These are phyloP conservation scores for Amanita fuliginea DNA, from an alignment of 768 basidiomycete species.

Conservation along the genomic window DNA sequence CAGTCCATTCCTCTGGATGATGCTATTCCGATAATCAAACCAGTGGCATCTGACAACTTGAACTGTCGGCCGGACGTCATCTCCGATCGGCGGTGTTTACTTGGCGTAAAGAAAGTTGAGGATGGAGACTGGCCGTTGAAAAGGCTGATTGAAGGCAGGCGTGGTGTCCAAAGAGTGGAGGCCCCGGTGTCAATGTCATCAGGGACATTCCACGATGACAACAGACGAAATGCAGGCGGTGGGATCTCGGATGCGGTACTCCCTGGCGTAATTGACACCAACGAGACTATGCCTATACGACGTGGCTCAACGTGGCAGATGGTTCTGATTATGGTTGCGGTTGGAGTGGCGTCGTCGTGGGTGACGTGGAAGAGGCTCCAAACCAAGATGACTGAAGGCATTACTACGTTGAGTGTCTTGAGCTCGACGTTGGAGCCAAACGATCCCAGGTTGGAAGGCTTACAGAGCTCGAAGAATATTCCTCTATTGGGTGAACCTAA, in stretches of 20 bases:
- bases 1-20: background rate
- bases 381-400: conserved; percentile 3
- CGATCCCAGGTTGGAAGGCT: background rate
- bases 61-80: conserved; percentile 4
- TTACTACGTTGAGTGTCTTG: background rate
- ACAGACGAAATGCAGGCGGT: conserved; percentile 4
- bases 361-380: conserved; percentile 6
- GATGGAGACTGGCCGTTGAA: conserved; percentile 8
- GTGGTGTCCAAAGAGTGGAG: conserved; percentile 2
- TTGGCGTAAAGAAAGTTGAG: conserved; percentile 7
- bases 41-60: background rate
- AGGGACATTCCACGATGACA: background rate
- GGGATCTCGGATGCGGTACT: conserved; percentile 6
- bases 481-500: background rate
- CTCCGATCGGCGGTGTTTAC: conserved; percentile 1
- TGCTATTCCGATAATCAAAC: background rate
- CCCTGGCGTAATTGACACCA: conserved; percentile 4
- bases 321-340: conserved; percentile 4
- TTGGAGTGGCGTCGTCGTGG: conserved; percentile 12
- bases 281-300: background rate
- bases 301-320: conserved; percentile 7
- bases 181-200: background rate
- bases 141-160: conserved; percentile 6
- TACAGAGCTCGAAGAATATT: too few species aligned
- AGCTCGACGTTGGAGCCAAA: background rate